phyloP scores from a whole-genome alignment of 2,329 filamentous ascomycete species.

The Amesomyces nigricolor region DNA sequence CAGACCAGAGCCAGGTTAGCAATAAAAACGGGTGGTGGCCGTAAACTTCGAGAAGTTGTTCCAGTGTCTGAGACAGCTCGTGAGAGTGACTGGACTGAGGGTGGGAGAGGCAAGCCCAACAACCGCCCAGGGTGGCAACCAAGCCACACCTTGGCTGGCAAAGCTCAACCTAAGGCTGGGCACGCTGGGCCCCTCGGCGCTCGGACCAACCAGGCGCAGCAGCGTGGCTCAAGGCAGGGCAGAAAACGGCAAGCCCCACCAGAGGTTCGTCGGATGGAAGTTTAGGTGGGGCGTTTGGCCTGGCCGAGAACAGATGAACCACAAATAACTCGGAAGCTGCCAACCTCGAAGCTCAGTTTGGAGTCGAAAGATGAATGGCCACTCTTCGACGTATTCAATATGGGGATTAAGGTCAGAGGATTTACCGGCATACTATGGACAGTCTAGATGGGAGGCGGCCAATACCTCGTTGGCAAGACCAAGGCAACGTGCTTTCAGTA shows the following conservation, averaged over 20 bases:
- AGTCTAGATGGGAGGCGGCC: too few relatives aligned
- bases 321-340: too few relatives aligned
- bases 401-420: too few relatives aligned
- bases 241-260: background rate
- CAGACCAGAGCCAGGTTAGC: too few relatives aligned
- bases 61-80: background rate
- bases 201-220: background rate
- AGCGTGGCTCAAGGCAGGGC: background rate
- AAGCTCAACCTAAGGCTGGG: background rate
- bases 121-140: conserved; percentile 1
- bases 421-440: too few relatives aligned
- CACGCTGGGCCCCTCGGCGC: background rate
- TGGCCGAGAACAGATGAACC: too few relatives aligned
- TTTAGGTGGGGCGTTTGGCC: too few relatives aligned
- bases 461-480: background rate
- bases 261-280: too few relatives aligned
- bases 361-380: too few relatives aligned
- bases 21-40: too few relatives aligned
- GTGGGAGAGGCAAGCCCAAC: background rate
- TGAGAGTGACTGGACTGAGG: background rate
- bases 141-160: conserved; percentile 9
- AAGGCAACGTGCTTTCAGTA: background rate
- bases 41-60: background rate
- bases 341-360: too few relatives aligned
- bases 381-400: too few relatives aligned